phyloP scores from a whole-genome alignment of 2,329 filamentous ascomycete genomes.

The Ophiostoma perfectum region DNA sequence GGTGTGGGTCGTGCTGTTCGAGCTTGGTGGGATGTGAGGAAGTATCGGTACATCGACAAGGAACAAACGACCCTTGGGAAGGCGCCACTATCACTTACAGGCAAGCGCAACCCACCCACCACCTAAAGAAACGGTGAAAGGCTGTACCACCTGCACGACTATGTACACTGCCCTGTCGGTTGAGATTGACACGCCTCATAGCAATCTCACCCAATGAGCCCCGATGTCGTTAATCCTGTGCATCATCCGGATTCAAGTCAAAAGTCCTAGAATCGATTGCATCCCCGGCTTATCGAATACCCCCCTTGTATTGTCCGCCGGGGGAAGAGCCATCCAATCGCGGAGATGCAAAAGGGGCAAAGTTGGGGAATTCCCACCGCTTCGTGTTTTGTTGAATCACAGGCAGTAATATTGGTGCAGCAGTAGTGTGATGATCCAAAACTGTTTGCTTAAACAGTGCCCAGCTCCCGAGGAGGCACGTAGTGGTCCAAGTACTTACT shows the following conservation, averaged over 20 bases:
- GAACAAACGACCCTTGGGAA: constrained; percentile 9
- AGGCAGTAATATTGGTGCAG: not conserved
- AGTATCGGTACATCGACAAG: constrained; percentile 20
- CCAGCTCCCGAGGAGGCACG: not conserved
- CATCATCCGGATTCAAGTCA: constrained; percentile 11
- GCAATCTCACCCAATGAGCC: constrained; percentile 10
- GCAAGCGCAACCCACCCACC: constrained; percentile 8
- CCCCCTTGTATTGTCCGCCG: constrained; percentile 11
- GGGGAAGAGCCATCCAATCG: constrained; percentile 10
- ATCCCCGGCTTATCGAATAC: not conserved
- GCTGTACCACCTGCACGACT: not conserved
- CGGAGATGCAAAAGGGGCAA: not conserved
- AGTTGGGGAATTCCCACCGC: constrained; percentile 22
- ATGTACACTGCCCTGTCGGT: constrained; percentile 1
- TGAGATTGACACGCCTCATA: not conserved
- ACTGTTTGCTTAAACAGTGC: not conserved
- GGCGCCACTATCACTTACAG: not conserved
- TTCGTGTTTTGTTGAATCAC: constrained; percentile 23
- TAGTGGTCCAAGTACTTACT: not conserved
- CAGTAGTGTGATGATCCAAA: not conserved
- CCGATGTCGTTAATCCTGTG: not conserved
- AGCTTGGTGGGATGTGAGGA: constrained; percentile 6
- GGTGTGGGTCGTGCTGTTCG: constrained; percentile 15
- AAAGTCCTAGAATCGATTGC: constrained; percentile 8
- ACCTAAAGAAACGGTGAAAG: constrained; percentile 17